Evolutionary conservation across 164 flowering plant genomes (phyloP).

Genomic region (Magnolia sinica): DNA sequence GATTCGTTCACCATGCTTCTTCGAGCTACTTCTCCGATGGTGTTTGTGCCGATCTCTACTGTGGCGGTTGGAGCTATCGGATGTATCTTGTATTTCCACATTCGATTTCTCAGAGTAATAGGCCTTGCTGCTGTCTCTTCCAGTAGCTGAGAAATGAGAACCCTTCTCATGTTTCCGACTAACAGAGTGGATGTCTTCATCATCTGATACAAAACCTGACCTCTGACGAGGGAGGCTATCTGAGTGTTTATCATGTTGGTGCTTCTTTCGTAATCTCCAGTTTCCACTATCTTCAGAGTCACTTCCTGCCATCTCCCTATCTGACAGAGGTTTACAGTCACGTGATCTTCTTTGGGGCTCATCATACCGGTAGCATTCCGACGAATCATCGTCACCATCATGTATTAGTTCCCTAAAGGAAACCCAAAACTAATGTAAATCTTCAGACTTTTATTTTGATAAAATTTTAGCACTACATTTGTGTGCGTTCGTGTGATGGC

Average conservation of each 20-base stretch:
- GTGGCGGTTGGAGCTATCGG: conserved; percentile 28
- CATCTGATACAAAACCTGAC: conserved; percentile 8
- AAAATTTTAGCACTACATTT: not conserved
- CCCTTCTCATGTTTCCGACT: conserved; percentile 27
- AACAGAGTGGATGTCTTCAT: conserved; percentile 22
- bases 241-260: conserved; percentile 12
- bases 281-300: conserved; percentile 33
- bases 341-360: conserved; percentile 27
- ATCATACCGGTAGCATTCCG: conserved; percentile 11
- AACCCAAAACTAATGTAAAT: not conserved
- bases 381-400: conserved; percentile 23
- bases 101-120: conserved; percentile 32
- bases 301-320: conserved; percentile 25
- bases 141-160: conserved; percentile 26
- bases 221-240: conserved; percentile 9
- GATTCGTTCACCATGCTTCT: conserved; percentile 24
- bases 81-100: conserved; percentile 35
- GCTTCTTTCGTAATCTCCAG: conserved; percentile 27
- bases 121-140: conserved; percentile 28
- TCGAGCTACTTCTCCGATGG: conserved; percentile 23
- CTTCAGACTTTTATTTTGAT: not conserved
- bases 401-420: conserved; percentile 27
- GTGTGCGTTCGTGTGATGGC: not conserved
- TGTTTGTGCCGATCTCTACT: conserved; percentile 35
- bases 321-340: conserved; percentile 22